Percentiles rank a stretch among this genome's conserved stretches.
phyloP scores from a whole-genome alignment of 768 basidiomycete species.

The Candolleomyces eurysporus region DNA sequence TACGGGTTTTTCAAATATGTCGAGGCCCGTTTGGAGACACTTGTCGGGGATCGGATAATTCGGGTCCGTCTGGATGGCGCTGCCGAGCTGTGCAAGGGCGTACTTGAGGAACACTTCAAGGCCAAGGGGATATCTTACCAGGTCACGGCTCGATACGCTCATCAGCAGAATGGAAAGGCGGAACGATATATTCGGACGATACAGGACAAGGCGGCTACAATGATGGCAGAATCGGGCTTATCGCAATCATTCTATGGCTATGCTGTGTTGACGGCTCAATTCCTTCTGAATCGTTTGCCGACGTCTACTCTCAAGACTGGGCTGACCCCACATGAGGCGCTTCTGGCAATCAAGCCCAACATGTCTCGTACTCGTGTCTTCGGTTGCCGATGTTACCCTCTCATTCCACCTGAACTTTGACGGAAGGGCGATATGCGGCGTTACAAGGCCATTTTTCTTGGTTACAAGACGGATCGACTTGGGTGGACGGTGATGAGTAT shows the following conservation, averaged over 20 bases:
- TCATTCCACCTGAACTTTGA: slow-evolving; percentile 17
- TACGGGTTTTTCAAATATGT: not conserved
- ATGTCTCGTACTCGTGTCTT: slow-evolving; percentile 26
- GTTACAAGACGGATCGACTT: slow-evolving; percentile 9
- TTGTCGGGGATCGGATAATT: not conserved
- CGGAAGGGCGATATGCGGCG: slow-evolving; percentile 12
- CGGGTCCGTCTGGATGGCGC: not conserved
- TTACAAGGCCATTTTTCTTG: slow-evolving; percentile 22
- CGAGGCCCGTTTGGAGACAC: not conserved
- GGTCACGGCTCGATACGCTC: too few species aligned
- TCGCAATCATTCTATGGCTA: slow-evolving; percentile 22
- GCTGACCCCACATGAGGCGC: slow-evolving; percentile 17
- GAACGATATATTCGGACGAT: slow-evolving; percentile 28
- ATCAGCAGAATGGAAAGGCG: slow-evolving; percentile 28
- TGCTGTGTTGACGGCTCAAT: slow-evolving; percentile 17
- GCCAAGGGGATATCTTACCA: slow-evolving; percentile 24
- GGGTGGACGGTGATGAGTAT: not conserved
- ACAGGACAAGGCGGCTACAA: slow-evolving; percentile 17
- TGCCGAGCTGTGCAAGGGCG: not conserved
- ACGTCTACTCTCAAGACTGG: slow-evolving; percentile 20
- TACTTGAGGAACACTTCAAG: slow-evolving; percentile 1
- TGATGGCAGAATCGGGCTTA: slow-evolving; percentile 21
- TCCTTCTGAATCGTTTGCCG: slow-evolving; percentile 21
- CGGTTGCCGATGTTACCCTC: slow-evolving; percentile 23
- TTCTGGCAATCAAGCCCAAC: slow-evolving; percentile 21